Conservation (phyloP, 2,329 filamentous ascomycete genomes). For the Botrytis fragariae region DNA sequence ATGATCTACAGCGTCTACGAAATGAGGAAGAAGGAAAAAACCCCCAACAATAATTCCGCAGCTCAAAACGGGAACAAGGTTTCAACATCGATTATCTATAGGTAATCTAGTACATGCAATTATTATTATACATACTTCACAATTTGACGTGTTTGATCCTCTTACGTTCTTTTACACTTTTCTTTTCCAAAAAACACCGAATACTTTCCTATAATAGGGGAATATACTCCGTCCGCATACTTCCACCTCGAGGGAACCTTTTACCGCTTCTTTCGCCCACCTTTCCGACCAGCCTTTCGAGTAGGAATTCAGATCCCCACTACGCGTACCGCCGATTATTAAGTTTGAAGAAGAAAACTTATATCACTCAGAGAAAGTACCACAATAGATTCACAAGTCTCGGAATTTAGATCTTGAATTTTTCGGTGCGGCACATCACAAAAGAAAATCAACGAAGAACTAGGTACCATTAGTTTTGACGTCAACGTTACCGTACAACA, state of each 20-base stretch:
- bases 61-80: constrained; percentile 8
- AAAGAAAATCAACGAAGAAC: background rate
- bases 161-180: background rate
- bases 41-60: background rate
- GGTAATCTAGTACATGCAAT: constrained; percentile 3
- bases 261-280: constrained; percentile 22
- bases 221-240: constrained; percentile 1
- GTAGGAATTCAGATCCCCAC: constrained; percentile 13
- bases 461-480: constrained; percentile 1
- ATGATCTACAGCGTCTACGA: constrained; percentile 14
- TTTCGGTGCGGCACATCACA: background rate
- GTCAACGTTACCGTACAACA: constrained; percentile 5
- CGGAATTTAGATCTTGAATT: constrained; percentile 4
- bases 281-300: constrained; percentile 19
- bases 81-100: background rate
- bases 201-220: constrained; percentile 7
- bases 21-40: background rate
- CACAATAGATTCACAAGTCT: background rate
- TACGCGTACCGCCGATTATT: constrained; percentile 15
- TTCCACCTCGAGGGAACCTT: constrained; percentile 9
- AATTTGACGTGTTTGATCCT: background rate
- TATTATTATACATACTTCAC: constrained; percentile 12
- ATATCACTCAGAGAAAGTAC: constrained; percentile 17
- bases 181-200: constrained; percentile 4
- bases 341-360: constrained; percentile 12